These are phyloP conservation scores for Fraxinus sp. DNA, from an alignment of 305 asterid species.

Conservation along the genomic window DNA sequence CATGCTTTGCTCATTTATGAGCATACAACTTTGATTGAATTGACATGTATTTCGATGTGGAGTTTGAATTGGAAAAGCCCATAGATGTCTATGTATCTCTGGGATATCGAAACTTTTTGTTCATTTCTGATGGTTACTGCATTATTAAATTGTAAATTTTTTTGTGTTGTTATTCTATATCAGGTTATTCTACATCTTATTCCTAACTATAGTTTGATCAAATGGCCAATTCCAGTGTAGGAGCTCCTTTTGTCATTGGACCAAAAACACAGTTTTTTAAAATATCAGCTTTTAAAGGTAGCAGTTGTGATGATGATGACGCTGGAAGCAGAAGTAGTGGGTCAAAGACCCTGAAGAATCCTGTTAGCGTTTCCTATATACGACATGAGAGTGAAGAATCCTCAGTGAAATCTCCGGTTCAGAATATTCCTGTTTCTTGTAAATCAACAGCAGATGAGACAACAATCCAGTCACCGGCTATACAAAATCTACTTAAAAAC, in stretches of 20 bases:
- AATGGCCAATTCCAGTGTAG: conserved; percentile 49
- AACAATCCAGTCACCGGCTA: conserved; percentile 52
- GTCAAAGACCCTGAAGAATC: conserved; percentile 55
- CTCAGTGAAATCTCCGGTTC: conserved; percentile 52
- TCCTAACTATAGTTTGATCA: conserved; percentile 28
- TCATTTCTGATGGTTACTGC: background rate
- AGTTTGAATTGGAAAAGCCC: background rate
- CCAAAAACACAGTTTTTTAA: conserved; percentile 51
- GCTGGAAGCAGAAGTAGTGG: conserved; percentile 60
- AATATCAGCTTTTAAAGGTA: conserved; percentile 79
- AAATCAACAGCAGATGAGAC: conserved; percentile 45
- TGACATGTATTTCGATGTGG: background rate
- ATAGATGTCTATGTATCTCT: background rate
- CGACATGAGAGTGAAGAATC: conserved; percentile 68
- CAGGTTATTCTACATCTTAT: conserved; percentile 15
- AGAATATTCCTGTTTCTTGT: conserved; percentile 53
- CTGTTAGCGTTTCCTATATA: conserved; percentile 60
- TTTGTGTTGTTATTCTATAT: conserved; percentile 10
- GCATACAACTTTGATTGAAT: background rate
- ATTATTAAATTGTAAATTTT: conserved; percentile 1
- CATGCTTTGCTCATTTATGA: background rate
- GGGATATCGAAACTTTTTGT: background rate
- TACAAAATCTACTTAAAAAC: conserved; percentile 66
- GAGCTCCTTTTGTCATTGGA: conserved; percentile 49
- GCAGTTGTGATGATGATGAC: conserved; percentile 44